Conservation (phyloP, 768 basidiomycete species). For the Mycena rebaudengoi region DNA sequence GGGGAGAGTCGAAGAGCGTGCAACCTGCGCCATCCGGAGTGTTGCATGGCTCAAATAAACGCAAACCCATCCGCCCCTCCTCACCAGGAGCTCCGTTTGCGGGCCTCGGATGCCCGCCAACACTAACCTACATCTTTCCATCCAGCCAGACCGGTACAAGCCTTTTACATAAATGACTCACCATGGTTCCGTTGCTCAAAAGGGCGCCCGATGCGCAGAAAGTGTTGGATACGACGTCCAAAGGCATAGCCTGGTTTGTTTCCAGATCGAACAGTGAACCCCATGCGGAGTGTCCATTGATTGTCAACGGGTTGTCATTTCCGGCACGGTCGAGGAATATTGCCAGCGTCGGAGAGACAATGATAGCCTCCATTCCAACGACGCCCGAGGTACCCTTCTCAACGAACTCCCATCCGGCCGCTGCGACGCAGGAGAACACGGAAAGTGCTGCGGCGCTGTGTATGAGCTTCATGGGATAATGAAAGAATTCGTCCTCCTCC, state of each 20-base stretch:
- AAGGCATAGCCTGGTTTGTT: constrained; percentile 20
- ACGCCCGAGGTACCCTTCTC: constrained; percentile 29
- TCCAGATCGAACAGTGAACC: constrained; percentile 33
- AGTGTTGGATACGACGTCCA: not conserved
- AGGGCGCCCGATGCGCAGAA: not conserved
- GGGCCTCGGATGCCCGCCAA: not conserved
- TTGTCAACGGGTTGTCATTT: constrained; percentile 26
- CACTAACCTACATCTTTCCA: not conserved
- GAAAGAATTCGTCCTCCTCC: too few relatives aligned
- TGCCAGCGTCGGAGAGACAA: constrained; percentile 32
- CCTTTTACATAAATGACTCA: not conserved
- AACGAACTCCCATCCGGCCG: not conserved
- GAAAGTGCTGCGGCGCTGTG: too few relatives aligned
- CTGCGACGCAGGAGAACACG: too few relatives aligned
- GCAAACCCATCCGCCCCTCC: not conserved
- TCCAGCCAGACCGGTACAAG: not conserved
- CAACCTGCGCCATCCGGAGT: not conserved
- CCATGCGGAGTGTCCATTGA: constrained; percentile 33
- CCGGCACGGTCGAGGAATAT: constrained; percentile 32
- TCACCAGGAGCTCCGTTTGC: not conserved
- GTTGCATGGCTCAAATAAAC: not conserved
- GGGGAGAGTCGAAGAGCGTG: not conserved
- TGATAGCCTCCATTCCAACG: constrained; percentile 32
- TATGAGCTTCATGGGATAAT: too few relatives aligned
- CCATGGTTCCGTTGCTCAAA: not conserved